Evolutionary conservation across 2,329 filamentous ascomycete species (phyloP).

Genomic region (Penicillium italicum): DNA sequence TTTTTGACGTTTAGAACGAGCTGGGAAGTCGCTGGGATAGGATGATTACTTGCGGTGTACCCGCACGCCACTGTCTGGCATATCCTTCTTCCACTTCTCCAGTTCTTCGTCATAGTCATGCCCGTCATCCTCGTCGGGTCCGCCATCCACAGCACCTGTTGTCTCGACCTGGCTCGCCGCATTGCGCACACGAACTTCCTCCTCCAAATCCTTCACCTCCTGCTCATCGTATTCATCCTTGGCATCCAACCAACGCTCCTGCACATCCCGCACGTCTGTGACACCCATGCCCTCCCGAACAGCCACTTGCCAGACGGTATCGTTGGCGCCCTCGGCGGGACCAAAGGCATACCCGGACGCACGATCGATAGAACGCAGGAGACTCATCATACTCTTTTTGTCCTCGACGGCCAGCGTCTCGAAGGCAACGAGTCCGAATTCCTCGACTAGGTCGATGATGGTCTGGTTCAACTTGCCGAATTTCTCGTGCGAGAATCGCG

Average conservation of each 20-base stretch:
- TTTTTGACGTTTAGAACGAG: not conserved
- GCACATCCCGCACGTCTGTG: constrained; percentile 82
- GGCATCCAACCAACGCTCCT: constrained; percentile 91
- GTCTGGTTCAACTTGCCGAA: constrained; percentile 82
- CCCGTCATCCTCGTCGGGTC: constrained; percentile 36
- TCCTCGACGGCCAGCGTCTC: constrained; percentile 95
- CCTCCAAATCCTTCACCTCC: constrained; percentile 71
- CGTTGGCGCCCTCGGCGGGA: constrained; percentile 83
- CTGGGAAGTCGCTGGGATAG: constrained; percentile 27
- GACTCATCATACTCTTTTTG: constrained; percentile 92
- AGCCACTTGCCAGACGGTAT: constrained; percentile 94
- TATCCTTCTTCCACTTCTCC: constrained; percentile 33
- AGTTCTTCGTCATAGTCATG: constrained; percentile 22
- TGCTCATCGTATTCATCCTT: constrained; percentile 82
- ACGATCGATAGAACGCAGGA: constrained; percentile 83
- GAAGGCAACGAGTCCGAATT: constrained; percentile 84
- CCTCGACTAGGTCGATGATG: constrained; percentile 80
- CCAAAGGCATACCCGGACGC: constrained; percentile 93
- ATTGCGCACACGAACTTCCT: constrained; percentile 60
- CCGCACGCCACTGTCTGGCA: constrained; percentile 65
- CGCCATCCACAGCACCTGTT: constrained; percentile 25
- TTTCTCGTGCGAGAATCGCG: constrained; percentile 65
- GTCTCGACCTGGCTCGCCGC: constrained; percentile 27
- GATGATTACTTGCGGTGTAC: constrained; percentile 60
- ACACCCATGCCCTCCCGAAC: constrained; percentile 69